Evolutionary conservation across 345 rosid genomes (phyloP).

Genomic region (Populus alba): DNA sequence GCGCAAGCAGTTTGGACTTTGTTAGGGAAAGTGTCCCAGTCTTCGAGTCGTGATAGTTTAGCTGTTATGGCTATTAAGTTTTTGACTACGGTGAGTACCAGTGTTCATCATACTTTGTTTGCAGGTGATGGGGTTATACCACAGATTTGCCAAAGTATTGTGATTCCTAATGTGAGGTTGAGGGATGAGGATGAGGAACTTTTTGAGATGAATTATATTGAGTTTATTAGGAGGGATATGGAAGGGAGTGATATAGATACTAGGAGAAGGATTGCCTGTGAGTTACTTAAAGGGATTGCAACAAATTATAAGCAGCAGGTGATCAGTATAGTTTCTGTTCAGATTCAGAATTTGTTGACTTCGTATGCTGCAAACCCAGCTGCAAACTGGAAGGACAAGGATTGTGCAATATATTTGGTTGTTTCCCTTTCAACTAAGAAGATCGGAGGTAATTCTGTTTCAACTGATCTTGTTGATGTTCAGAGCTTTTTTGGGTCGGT

Average conservation of each 20-base stretch:
- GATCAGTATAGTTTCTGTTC: constrained; percentile 61
- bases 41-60: constrained; percentile 68
- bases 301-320: constrained; percentile 72
- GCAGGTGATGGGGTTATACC: constrained; percentile 67
- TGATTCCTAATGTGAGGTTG: constrained; percentile 87
- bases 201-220: constrained; percentile 92
- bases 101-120: constrained; percentile 90
- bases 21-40: constrained; percentile 67
- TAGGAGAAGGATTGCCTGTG: constrained; percentile 97
- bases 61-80: constrained; percentile 91
- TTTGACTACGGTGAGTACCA: constrained; percentile 87
- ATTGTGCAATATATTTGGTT: constrained; percentile 89
- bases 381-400: constrained; percentile 90
- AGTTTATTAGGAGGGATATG: constrained; percentile 98
- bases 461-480: constrained; percentile 86
- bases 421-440: constrained; percentile 86
- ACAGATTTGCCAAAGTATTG: constrained; percentile 85
- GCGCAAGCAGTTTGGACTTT: constrained; percentile 86
- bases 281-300: constrained; percentile 89
- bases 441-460: constrained; percentile 72
- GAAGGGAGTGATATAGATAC: constrained; percentile 99
- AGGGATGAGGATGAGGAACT: constrained; percentile 97
- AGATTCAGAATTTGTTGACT: constrained; percentile 68
- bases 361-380: constrained; percentile 68
- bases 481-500: constrained; percentile 70